These are phyloP conservation scores for Calocera cornea DNA, from an alignment of 768 basidiomycete species.

Conservation along the genomic window DNA sequence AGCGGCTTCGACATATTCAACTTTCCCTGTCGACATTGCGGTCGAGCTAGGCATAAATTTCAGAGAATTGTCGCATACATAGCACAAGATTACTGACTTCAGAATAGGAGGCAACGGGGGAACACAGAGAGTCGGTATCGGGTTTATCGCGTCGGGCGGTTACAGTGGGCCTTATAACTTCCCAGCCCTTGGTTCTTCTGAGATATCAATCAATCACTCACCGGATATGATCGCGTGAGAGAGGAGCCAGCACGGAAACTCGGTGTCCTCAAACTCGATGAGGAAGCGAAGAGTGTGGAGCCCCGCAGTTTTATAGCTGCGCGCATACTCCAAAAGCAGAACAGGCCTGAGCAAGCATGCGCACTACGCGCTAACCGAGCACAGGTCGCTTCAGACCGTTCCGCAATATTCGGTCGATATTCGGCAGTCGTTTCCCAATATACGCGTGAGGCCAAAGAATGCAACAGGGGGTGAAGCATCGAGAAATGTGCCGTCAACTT, in stretches of 20 bases:
- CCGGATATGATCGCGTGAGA: too few relatives aligned
- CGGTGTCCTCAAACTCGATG: background rate
- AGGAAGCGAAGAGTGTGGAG: background rate
- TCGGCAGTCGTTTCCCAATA: too few relatives aligned
- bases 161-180: too few relatives aligned
- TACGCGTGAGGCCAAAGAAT: too few relatives aligned
- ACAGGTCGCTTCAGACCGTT: background rate
- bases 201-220: background rate
- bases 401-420: too few relatives aligned
- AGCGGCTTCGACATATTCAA: background rate
- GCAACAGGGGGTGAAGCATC: too few relatives aligned
- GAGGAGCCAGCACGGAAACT: background rate
- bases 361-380: background rate
- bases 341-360: background rate
- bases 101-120: too few relatives aligned
- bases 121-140: too few relatives aligned
- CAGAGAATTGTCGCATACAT: background rate
- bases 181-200: too few relatives aligned
- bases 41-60: background rate
- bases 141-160: too few relatives aligned
- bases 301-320: background rate
- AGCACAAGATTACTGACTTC: background rate
- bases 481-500: too few relatives aligned
- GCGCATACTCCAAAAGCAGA: background rate
- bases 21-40: background rate